phyloP scores from a whole-genome alignment of 1,284 basidiomycete species.

The Moesziomyces antarcticus region DNA sequence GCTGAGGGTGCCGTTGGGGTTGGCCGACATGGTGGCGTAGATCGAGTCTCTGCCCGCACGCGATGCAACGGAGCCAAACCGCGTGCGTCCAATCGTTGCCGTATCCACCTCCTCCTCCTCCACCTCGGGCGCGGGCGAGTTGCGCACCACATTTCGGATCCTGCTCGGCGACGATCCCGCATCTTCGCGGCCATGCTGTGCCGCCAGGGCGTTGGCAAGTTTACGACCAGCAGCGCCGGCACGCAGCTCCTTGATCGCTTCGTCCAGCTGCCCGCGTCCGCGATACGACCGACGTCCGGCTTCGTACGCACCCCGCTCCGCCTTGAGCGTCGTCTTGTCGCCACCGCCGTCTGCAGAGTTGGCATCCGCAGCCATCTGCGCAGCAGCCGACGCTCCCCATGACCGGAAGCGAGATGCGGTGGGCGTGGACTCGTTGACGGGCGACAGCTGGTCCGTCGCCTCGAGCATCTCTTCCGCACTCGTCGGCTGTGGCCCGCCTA shows the following conservation, averaged over 20 bases:
- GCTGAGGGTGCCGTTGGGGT: slow-evolving; percentile 40
- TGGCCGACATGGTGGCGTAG: slow-evolving; percentile 22
- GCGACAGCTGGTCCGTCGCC: slow-evolving; percentile 19
- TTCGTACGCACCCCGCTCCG: slow-evolving; percentile 1
- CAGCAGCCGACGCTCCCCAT: slow-evolving; percentile 27
- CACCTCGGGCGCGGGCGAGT: slow-evolving; percentile 1
- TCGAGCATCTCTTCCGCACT: slow-evolving; percentile 9
- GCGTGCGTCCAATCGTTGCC: slow-evolving; percentile 23
- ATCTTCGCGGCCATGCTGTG: not conserved
- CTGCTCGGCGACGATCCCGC: slow-evolving; percentile 4
- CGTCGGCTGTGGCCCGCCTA: not conserved
- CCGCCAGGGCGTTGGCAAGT: slow-evolving; percentile 10
- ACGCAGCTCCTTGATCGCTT: slow-evolving; percentile 58
- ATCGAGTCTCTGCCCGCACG: slow-evolving; percentile 6
- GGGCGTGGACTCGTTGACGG: slow-evolving; percentile 42
- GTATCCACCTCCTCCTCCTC: slow-evolving; percentile 6
- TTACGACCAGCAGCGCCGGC: slow-evolving; percentile 39
- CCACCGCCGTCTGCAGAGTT: not conserved
- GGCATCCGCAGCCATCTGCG: slow-evolving; percentile 4
- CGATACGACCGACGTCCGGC: slow-evolving; percentile 33
- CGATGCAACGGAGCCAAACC: slow-evolving; percentile 3
- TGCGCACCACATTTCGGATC: slow-evolving; percentile 7
- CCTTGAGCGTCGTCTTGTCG: slow-evolving; percentile 7
- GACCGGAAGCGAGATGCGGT: slow-evolving; percentile 45
- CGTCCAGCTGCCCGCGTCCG: slow-evolving; percentile 55